These are phyloP conservation scores for Ceratocystis lukuohia DNA, from an alignment of 2,329 filamentous ascomycete species.

Conservation along the genomic window DNA sequence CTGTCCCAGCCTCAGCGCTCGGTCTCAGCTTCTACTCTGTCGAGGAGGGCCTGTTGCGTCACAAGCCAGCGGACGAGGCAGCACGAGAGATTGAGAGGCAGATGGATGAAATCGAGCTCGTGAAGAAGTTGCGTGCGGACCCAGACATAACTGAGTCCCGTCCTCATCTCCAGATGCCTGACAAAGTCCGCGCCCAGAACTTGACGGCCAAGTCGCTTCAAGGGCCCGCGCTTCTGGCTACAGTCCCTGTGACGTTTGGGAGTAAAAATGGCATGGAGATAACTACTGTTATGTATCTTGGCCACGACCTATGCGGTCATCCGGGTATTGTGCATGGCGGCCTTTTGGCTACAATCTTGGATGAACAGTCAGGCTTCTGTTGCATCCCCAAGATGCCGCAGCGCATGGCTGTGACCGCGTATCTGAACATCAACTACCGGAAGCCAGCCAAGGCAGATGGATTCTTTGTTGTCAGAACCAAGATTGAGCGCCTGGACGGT, in stretches of 20 bases:
- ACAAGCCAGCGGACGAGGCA: slow-evolving; percentile 42
- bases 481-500: slow-evolving; percentile 75
- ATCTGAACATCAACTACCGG: slow-evolving; percentile 69
- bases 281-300: slow-evolving; percentile 58
- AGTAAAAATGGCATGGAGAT: slow-evolving; percentile 56
- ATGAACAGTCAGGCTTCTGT: slow-evolving; percentile 77
- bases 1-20: slow-evolving; percentile 18
- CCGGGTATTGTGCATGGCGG: slow-evolving; percentile 86
- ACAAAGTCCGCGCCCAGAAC: slow-evolving; percentile 53
- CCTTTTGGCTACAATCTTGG: slow-evolving; percentile 74
- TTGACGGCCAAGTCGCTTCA: slow-evolving; percentile 70
- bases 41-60: slow-evolving; percentile 58
- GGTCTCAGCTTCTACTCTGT: slow-evolving; percentile 36
- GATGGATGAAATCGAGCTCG: slow-evolving; percentile 65
- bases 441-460: slow-evolving; percentile 62
- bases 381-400: slow-evolving; percentile 82
- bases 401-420: slow-evolving; percentile 75
- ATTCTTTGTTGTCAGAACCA: slow-evolving; percentile 64
- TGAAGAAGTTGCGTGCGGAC: slow-evolving; percentile 51
- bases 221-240: slow-evolving; percentile 60
- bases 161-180: slow-evolving; percentile 77
- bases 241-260: slow-evolving; percentile 67
- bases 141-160: slow-evolving; percentile 60
- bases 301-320: slow-evolving; percentile 71
- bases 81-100: slow-evolving; percentile 51